phyloP scores from a whole-genome alignment of 306 rosid genomes.

The Glycine tomentella region DNA sequence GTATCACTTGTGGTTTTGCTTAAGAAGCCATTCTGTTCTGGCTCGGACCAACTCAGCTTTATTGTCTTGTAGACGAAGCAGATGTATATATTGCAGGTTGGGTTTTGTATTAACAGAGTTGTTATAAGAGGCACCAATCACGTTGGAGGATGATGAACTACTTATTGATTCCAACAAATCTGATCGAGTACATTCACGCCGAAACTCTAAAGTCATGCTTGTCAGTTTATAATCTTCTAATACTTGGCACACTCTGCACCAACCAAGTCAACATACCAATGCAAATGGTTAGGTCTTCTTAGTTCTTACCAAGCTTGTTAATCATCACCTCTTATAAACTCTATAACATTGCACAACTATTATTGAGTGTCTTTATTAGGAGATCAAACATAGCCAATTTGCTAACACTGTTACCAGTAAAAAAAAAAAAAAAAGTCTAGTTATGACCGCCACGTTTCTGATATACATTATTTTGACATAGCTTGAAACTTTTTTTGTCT shows the following conservation, averaged over 20 bases:
- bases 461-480: not conserved
- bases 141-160: conserved; percentile 43
- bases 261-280: conserved; percentile 11
- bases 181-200: conserved; percentile 74
- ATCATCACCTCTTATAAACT: too few species aligned
- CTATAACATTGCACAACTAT: not conserved
- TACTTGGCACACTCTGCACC: conserved; percentile 70
- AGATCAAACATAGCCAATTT: too few species aligned
- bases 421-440: too few species aligned
- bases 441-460: too few species aligned
- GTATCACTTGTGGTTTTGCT: not conserved
- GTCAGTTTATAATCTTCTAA: conserved; percentile 57
- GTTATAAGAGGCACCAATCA: conserved; percentile 40
- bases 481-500: not conserved
- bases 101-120: conserved; percentile 11
- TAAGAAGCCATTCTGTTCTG: conserved; percentile 66
- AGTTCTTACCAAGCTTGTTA: too few species aligned
- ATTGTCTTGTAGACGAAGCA: conserved; percentile 68
- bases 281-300: not conserved
- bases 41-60: conserved; percentile 73
- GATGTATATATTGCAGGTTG: conserved; percentile 58
- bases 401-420: too few species aligned
- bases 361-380: not conserved
- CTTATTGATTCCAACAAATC: conserved; percentile 70
- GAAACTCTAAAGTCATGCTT: conserved; percentile 73